phyloP scores from a whole-genome alignment of 192 early-diverging fungal species.

The Rhizophagus sp. region DNA sequence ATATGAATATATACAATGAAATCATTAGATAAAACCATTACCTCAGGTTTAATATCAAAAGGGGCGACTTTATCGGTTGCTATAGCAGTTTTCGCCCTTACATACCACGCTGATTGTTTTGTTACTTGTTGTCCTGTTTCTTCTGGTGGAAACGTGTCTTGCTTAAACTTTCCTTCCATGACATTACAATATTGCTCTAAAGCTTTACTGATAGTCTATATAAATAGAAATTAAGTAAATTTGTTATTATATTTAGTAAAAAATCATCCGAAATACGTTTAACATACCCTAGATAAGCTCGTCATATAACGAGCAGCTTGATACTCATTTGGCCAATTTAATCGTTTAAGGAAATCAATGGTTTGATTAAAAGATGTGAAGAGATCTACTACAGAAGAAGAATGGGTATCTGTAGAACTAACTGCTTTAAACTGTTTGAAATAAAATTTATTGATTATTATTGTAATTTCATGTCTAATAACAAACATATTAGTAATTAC shows the following conservation, averaged over 20 bases:
- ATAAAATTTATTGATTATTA: neutral
- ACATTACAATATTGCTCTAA: constrained; percentile 61
- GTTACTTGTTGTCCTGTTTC: constrained; percentile 32
- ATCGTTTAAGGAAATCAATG: constrained; percentile 65
- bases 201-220: constrained; percentile 57
- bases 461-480: neutral
- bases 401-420: constrained; percentile 56
- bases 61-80: constrained; percentile 39
- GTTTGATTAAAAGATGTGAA: constrained; percentile 79
- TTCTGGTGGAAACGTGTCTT: constrained; percentile 44
- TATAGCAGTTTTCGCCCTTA: constrained; percentile 41
- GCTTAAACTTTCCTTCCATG: constrained; percentile 49
- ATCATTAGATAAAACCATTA: constrained; percentile 9
- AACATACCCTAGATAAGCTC: constrained; percentile 63
- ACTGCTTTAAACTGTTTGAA: constrained; percentile 52
- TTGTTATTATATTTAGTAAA: neutral
- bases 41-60: constrained; percentile 55
- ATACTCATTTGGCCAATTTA: constrained; percentile 64
- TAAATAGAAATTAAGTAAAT: neutral
- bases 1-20: neutral
- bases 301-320: constrained; percentile 66
- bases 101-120: constrained; percentile 42
- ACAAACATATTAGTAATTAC: neutral
- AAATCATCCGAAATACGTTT: neutral
- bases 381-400: constrained; percentile 77